Base-by-base conservation (phyloP, 2,329 filamentous ascomycete species). In the Onygena corvina region DNA sequence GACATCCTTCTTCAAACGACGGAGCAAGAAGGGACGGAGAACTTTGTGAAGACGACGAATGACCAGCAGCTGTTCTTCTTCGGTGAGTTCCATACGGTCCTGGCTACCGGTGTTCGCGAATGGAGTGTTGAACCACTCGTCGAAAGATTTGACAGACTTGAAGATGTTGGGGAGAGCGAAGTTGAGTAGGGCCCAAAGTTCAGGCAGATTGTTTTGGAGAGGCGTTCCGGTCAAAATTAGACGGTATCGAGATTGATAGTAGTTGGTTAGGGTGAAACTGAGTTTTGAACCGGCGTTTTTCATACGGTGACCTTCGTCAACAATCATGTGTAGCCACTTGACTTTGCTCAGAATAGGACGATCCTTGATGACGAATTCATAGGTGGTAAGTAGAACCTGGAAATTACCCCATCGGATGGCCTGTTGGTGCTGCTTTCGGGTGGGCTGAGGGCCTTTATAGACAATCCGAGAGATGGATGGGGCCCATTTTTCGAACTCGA, bases 271-370 rank as follows among this genome's bases (percentile, higher is more conserved):
- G 3, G 92, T 96, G 57, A 82, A 87, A 67, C 87, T 95, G 58
- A 98, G 76, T 71, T 98, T 98, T 7, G 92, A 98, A 59, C 92
- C 83, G 25, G 86, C 77, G 68, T 98, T 98, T 78, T 98, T 98
- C 92, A 98, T 98, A 65, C 92, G 88, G 68, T 98, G 92, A 70
- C 92, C 92, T 74, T 98, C 92, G 61, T 98, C 92, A 57, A 98
- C 92, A 60, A 98, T 96, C 92, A 98, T 96, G 71, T 98, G 92
- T 60, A 95, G 84, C 92, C 92, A 98, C 70, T 96, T 96, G 70
- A 98, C 90, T 75, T 96, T 96, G 74, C 86, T 93, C 9, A 98
- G 72, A 57, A 98, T 76, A 0, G 90, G 90, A 30, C 92, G 81
- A 62, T 98, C 92, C 71, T 96, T 98, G 77, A 98, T 98, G 69